Evolutionary conservation across 192 early-diverging fungal genomes (phyloP).

Genomic region (Coemansia sp.): DNA sequence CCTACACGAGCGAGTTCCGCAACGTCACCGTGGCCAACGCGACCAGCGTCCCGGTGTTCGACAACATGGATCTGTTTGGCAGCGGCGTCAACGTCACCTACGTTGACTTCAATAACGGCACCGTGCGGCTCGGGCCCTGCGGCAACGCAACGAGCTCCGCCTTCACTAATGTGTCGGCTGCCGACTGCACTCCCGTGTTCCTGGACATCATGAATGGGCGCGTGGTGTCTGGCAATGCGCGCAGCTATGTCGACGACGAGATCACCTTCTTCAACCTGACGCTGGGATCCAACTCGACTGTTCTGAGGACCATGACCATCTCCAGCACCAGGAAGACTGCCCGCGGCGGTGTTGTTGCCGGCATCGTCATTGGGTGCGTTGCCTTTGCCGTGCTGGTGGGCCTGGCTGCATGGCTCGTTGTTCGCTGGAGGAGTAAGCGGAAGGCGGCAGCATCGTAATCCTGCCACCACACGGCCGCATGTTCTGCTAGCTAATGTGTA

Average conservation of each 20-base stretch:
- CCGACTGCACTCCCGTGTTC: constrained; percentile 34
- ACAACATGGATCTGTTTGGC: constrained; percentile 37
- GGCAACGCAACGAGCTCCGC: constrained; percentile 28
- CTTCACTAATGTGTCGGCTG: constrained; percentile 6
- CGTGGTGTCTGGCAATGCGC: constrained; percentile 36
- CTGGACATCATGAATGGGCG: constrained; percentile 29
- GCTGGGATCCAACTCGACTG: constrained; percentile 20
- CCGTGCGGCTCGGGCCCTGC: constrained; percentile 35
- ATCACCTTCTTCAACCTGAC: constrained; percentile 46
- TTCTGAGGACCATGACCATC: constrained; percentile 40
- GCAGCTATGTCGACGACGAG: constrained; percentile 21
- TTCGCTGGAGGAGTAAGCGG: neutral
- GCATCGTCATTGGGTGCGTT: constrained; percentile 40
- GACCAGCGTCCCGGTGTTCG: constrained; percentile 33
- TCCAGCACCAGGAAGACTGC: constrained; percentile 31
- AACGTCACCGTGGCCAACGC: constrained; percentile 44
- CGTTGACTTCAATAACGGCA: constrained; percentile 52
- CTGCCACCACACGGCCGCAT: too few relatives aligned
- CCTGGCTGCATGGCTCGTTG: constrained; percentile 18
- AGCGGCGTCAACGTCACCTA: constrained; percentile 28
- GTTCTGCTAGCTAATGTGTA: too few relatives aligned
- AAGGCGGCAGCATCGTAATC: neutral
- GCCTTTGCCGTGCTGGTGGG: constrained; percentile 25
- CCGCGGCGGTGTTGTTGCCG: constrained; percentile 32
- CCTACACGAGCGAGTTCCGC: constrained; percentile 34